These are phyloP conservation scores for Torulaspora maleeae DNA, from an alignment of 805 yeast genomes.

Conservation along the genomic window DNA sequence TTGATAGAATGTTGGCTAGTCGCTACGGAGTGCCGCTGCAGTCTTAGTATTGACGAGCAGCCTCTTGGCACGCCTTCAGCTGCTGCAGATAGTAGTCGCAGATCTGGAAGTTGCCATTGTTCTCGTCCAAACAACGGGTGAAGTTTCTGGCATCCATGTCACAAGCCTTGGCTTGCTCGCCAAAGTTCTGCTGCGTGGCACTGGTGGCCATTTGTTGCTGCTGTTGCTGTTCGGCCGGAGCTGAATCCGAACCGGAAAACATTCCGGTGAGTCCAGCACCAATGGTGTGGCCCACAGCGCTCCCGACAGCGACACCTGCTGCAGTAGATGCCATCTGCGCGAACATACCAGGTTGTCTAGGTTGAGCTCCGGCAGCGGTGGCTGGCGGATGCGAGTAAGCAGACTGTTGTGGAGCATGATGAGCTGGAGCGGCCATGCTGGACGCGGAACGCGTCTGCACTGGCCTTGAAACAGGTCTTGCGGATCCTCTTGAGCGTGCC, in stretches of 20 bases:
- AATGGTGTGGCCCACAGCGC: constrained; percentile 92
- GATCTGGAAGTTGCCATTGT: constrained; percentile 91
- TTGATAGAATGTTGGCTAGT: not conserved
- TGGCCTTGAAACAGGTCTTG: constrained; percentile 45
- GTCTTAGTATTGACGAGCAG: constrained; percentile 69
- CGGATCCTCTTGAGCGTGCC: constrained; percentile 41
- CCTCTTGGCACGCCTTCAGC: constrained; percentile 95
- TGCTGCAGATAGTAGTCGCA: constrained; percentile 97
- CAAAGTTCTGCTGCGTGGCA: constrained; percentile 30
- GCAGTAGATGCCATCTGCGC: constrained; percentile 99
- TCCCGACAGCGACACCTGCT: constrained; percentile 99
- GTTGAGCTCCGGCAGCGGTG: constrained; percentile 46
- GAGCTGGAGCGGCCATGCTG: constrained; percentile 66
- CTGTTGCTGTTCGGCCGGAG: constrained; percentile 44
- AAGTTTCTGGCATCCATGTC: constrained; percentile 92
- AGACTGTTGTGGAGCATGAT: constrained; percentile 37
- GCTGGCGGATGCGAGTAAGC: constrained; percentile 51
- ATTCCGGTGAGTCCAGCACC: constrained; percentile 91
- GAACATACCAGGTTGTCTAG: constrained; percentile 76
- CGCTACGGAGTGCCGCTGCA: not conserved
- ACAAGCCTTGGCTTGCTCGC: constrained; percentile 53
- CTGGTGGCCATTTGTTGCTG: constrained; percentile 33
- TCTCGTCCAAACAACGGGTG: constrained; percentile 92
- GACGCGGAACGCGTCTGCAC: constrained; percentile 66
- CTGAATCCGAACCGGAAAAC: constrained; percentile 55